phyloP scores from a whole-genome alignment of 768 basidiomycete genomes.

The Rhizopogon roseolus region DNA sequence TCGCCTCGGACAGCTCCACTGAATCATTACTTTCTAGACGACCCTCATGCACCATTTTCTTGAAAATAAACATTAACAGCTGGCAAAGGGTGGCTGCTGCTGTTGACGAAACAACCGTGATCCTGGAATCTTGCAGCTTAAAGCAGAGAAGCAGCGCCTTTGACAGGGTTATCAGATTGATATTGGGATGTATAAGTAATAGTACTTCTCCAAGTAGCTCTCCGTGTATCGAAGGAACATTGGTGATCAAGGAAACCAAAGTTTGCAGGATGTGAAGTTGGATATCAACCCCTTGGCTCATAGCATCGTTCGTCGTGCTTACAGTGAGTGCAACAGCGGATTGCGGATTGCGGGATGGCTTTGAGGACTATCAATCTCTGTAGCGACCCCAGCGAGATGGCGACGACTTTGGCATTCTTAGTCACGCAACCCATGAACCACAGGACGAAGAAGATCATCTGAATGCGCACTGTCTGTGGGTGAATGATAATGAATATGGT shows the following conservation, averaged over 20 bases:
- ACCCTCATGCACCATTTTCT: slow-evolving; percentile 86
- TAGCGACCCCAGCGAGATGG: slow-evolving; percentile 87
- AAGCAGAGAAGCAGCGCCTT: slow-evolving; percentile 93
- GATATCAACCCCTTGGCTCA: slow-evolving; percentile 94
- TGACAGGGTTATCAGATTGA: neutral
- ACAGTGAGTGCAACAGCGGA: slow-evolving; percentile 77
- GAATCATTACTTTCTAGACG: slow-evolving; percentile 27
- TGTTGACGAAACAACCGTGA: slow-evolving; percentile 94
- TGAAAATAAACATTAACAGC: slow-evolving; percentile 95
- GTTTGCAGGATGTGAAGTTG: slow-evolving; percentile 93
- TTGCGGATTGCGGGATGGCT: slow-evolving; percentile 80
- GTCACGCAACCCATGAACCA: slow-evolving; percentile 94
- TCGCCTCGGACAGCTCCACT: slow-evolving; percentile 31
- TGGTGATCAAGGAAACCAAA: slow-evolving; percentile 84
- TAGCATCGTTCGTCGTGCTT: slow-evolving; percentile 78
- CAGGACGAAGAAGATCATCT: slow-evolving; percentile 75
- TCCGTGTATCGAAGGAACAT: slow-evolving; percentile 80
- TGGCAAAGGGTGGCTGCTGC: slow-evolving; percentile 95
- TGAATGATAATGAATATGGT: slow-evolving; percentile 7
- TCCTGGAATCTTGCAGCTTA: slow-evolving; percentile 91
- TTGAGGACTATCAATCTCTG: slow-evolving; percentile 86
- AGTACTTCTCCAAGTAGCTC: slow-evolving; percentile 75
- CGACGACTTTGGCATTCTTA: slow-evolving; percentile 90
- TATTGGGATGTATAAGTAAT: slow-evolving; percentile 3
- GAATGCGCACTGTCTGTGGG: slow-evolving; percentile 69